Evolutionary conservation across 768 basidiomycete species (phyloP), one percentile per base, ranked within the genome.

Genomic region (Lactarius sanguifluus): DNA sequence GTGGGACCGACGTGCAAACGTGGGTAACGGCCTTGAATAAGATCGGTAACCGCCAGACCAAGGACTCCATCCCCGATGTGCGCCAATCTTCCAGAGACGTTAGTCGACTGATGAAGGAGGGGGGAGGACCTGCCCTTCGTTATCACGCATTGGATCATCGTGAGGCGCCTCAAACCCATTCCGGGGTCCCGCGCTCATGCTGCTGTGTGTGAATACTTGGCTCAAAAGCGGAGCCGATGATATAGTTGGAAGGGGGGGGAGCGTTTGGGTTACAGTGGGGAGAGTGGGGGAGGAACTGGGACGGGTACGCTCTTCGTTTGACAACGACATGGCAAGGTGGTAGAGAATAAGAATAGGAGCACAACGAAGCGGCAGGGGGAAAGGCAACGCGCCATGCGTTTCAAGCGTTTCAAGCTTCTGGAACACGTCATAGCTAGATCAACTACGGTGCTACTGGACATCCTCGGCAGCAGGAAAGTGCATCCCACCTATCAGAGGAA

Each of bases 31-130:
- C 8, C 1, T 23, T 62, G 65, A 28, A 66, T 66, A 2, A 57
- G 45, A 50, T 66, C 65, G 18, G 65, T 66, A 13, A 62, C 34
- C 2, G 47, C 65, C 23, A 66, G 32, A 28, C 36, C 56, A n/a
- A 66, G 38, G 2, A 61, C 65, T 41, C 50, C 61, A 59, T 62
- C 65, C 18, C 65, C 65, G 30, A 66, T 58, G 18, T 62, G 57
- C 23, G 47, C 32, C 18, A 62, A 59, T 54, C 65, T 66, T 36
- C 32, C 18, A 40, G 9, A 25, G 43, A 34, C 40, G 15, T 54
- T 23, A 59, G 50, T 16, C 9, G 52, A 32, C 23, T 32, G 16
- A 20, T 3, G 36, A 20, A 15, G 8, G 18, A 18, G 30, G 50
- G 57, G 6, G 20, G 18, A 54, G 41, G 13, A 16, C 47, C 34